These are phyloP conservation scores for Prosopis cineraria DNA, from an alignment of 306 rosid species.

Conservation along the genomic window DNA sequence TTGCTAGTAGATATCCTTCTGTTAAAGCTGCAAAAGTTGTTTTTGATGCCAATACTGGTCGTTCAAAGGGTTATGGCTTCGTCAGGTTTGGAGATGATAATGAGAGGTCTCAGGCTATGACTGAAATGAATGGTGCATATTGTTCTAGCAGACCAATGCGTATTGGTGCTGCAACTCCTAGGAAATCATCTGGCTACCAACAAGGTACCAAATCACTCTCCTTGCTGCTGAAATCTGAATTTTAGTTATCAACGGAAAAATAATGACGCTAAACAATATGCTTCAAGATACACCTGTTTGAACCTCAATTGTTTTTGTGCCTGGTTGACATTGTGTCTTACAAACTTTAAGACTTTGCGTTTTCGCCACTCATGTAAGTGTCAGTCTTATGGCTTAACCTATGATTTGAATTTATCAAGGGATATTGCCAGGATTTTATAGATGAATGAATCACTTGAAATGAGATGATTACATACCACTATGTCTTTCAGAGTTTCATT, in stretches of 20 bases:
- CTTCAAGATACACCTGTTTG: slow-evolving; percentile 5
- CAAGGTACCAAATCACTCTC: slow-evolving; percentile 55
- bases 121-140: slow-evolving; percentile 86
- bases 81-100: slow-evolving; percentile 95
- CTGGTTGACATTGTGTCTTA: slow-evolving; percentile 23
- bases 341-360: slow-evolving; percentile 15
- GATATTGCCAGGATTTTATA: slow-evolving; percentile 7
- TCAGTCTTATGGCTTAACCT: slow-evolving; percentile 9
- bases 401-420: background rate
- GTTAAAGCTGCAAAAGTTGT: slow-evolving; percentile 98
- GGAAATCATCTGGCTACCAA: slow-evolving; percentile 92
- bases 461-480: background rate
- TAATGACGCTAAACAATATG: background rate
- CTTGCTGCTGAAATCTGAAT: slow-evolving; percentile 23
- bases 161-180: slow-evolving; percentile 96
- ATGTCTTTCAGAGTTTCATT: slow-evolving; percentile 22
- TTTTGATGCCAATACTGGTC: slow-evolving; percentile 93
- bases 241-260: background rate
- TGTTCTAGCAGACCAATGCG: slow-evolving; percentile 99
- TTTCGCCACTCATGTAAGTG: slow-evolving; percentile 21
- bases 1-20: slow-evolving; percentile 82
- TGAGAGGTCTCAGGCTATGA: slow-evolving; percentile 90
- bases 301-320: slow-evolving; percentile 4
- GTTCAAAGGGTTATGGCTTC: slow-evolving; percentile 98
- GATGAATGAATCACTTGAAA: slow-evolving; percentile 27